phyloP scores from a whole-genome alignment of 768 basidiomycete genomes.

The Neoboletus magnificus region DNA sequence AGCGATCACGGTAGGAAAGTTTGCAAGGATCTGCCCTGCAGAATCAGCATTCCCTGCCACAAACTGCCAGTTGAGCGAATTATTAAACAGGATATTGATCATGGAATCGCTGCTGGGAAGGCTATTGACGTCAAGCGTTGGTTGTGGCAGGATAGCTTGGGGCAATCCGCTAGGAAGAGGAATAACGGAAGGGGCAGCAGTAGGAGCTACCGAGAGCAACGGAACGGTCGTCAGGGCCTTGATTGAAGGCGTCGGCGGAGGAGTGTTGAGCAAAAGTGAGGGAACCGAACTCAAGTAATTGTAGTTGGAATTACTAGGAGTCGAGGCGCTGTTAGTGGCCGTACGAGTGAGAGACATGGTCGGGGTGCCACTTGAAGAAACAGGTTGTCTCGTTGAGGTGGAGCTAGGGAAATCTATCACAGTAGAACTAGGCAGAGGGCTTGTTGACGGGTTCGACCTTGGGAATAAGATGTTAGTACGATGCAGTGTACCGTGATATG shows the following conservation, averaged over 20 bases:
- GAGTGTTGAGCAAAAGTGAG: constrained; percentile 32
- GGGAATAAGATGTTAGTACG: not conserved
- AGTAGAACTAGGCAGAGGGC: constrained; percentile 15
- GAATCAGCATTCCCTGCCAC: constrained; percentile 57
- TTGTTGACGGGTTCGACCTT: constrained; percentile 2
- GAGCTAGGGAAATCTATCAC: constrained; percentile 32
- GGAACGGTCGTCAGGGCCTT: constrained; percentile 30
- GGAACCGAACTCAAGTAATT: constrained; percentile 34
- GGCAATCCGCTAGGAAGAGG: constrained; percentile 61
- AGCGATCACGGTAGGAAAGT: constrained; percentile 52
- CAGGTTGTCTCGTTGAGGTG: not conserved
- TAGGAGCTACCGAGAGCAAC: constrained; percentile 17
- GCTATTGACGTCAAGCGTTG: constrained; percentile 21
- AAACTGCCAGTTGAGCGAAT: constrained; percentile 62
- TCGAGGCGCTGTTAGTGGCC: constrained; percentile 14
- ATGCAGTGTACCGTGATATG: not conserved
- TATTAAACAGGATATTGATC: constrained; percentile 65
- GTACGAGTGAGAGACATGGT: constrained; percentile 7
- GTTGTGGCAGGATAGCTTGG: constrained; percentile 51
- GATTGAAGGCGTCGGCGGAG: constrained; percentile 16
- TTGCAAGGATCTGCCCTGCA: constrained; percentile 75
- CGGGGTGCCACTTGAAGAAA: constrained; percentile 1
- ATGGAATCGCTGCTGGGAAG: constrained; percentile 41
- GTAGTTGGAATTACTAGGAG: constrained; percentile 25
- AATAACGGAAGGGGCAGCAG: constrained; percentile 24